Evolutionary conservation across 148 eudicot genomes (phyloP).

Genomic region (Tetragonia tetragonoides): DNA sequence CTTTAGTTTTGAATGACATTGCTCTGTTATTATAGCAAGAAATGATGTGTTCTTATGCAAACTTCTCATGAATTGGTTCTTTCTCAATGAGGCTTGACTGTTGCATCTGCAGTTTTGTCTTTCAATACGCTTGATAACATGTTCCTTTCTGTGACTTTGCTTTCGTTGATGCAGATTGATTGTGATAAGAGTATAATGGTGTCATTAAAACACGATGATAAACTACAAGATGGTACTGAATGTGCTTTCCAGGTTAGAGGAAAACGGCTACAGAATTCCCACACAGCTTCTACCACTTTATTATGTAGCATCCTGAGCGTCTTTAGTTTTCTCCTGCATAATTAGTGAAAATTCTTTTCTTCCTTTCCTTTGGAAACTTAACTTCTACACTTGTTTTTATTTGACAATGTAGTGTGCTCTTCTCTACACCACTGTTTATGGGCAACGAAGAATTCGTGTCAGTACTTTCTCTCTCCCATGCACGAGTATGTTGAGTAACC

Average conservation of each 20-base stretch:
- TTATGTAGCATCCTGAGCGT: not conserved
- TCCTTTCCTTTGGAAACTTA: not conserved
- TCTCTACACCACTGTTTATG: conserved; percentile 90
- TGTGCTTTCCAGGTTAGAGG: conserved; percentile 79
- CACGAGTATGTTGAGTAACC: conserved; percentile 74
- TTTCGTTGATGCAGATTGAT: conserved; percentile 66
- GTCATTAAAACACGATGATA: conserved; percentile 92
- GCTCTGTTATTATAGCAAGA: not conserved
- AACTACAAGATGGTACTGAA: conserved; percentile 87
- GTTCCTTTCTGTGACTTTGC: conserved; percentile 5
- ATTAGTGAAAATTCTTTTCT: not conserved
- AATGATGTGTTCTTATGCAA: not conserved
- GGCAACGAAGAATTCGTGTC: conserved; percentile 93
- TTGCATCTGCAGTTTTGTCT: not conserved
- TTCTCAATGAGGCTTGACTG: not conserved
- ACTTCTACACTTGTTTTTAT: conserved; percentile 15
- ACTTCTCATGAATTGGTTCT: not conserved
- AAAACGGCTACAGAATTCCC: not conserved
- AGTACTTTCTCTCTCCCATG: conserved; percentile 87
- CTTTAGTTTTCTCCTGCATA: not conserved
- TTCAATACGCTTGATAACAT: conserved; percentile 1
- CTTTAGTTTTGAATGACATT: not conserved
- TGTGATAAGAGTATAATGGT: conserved; percentile 97
- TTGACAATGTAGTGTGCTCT: conserved; percentile 73
- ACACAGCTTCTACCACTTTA: not conserved